Evolutionary conservation across 345 rosid genomes (phyloP).

Genomic region (Sapria himalayana): DNA sequence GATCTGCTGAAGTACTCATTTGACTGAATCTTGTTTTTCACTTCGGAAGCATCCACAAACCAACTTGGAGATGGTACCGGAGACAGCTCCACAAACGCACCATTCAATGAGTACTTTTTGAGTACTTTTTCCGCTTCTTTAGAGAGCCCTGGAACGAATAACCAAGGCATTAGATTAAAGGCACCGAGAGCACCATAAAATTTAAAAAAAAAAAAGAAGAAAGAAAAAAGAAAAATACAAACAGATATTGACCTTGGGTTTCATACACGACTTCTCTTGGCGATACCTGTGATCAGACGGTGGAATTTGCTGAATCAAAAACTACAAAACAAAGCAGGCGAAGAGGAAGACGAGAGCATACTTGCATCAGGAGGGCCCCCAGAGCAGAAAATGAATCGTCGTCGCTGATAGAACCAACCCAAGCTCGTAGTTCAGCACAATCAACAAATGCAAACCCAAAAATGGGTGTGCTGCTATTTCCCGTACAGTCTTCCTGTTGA

Average conservation of each 20-base stretch:
- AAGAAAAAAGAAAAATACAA: conserved; percentile 5
- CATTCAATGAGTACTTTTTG: conserved; percentile 47
- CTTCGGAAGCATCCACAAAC: conserved; percentile 44
- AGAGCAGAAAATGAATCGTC: conserved; percentile 68
- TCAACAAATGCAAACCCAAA: conserved; percentile 95
- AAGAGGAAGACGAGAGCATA: conserved; percentile 15
- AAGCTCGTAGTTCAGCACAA: conserved; percentile 74
- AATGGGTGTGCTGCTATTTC: conserved; percentile 21
- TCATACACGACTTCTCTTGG: conserved; percentile 83
- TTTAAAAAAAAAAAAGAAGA: conserved; percentile 3
- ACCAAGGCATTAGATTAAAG: no score
- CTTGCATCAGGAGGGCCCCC: conserved; percentile 91
- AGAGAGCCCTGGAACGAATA: conserved; percentile 47
- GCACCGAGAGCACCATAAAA: no score
- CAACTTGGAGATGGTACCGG: conserved; percentile 24
- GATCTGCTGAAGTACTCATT: conserved; percentile 49
- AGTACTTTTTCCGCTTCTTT: conserved; percentile 68
- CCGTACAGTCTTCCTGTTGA: conserved; percentile 26
- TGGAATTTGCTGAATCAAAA: neutral
- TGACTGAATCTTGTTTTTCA: conserved; percentile 38
- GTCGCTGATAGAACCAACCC: conserved; percentile 65
- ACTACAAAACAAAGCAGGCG: neutral
- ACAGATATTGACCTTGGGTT: conserved; percentile 30
- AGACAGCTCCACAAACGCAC: conserved; percentile 42
- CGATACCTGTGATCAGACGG: conserved; percentile 33